Evolutionary conservation across 2,329 filamentous ascomycete genomes (phyloP).

Genomic region (Neofusicoccum parvum): DNA sequence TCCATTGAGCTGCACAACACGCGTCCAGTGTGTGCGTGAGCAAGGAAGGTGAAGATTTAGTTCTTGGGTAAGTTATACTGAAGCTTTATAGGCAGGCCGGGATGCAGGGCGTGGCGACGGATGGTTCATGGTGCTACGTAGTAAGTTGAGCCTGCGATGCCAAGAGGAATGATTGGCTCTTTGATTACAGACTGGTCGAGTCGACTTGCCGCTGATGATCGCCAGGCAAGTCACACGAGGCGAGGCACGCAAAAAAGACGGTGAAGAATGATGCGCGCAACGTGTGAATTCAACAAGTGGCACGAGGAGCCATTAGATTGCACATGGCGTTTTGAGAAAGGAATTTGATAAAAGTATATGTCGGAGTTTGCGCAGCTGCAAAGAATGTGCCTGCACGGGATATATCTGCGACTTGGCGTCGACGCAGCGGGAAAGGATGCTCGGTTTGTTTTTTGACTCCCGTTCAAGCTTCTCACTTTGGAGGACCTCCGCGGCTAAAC

Average conservation of each 20-base stretch:
- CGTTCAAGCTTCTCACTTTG: slow-evolving; percentile 18
- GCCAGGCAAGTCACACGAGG: not conserved
- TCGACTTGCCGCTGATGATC: not conserved
- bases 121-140: not conserved
- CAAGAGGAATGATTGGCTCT: not conserved
- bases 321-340: slow-evolving; percentile 1
- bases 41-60: not conserved
- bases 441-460: slow-evolving; percentile 13
- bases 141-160: not conserved
- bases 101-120: not conserved
- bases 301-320: slow-evolving; percentile 1
- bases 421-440: slow-evolving; percentile 8
- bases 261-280: slow-evolving; percentile 4
- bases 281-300: not conserved
- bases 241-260: slow-evolving; percentile 10
- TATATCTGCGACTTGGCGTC: slow-evolving; percentile 8
- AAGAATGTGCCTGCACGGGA: slow-evolving; percentile 1
- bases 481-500: slow-evolving; percentile 1
- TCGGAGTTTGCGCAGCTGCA: not conserved
- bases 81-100: not conserved
- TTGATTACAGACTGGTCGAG: not conserved
- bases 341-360: slow-evolving; percentile 12
- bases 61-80: not conserved
- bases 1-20: not conserved
- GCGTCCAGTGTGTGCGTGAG: not conserved